A percentile compares a stretch with the other conserved stretches of the same genome.
These are phyloP conservation scores for Rutstroemia sp. DNA, from an alignment of 2,329 filamentous ascomycete genomes.

Conservation along the genomic window DNA sequence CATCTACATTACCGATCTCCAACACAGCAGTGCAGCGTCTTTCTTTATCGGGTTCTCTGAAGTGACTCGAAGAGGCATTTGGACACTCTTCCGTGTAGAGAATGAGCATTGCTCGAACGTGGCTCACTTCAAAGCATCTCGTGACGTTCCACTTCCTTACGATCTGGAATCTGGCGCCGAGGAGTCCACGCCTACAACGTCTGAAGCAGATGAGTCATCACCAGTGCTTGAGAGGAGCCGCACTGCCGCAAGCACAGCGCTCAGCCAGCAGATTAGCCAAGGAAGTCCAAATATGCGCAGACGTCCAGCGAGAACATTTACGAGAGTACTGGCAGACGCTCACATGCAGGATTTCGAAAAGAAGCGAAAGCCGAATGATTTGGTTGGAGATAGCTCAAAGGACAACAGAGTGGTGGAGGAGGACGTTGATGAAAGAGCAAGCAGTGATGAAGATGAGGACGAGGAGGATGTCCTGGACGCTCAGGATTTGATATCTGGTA, in stretches of 20 bases:
- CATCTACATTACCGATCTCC: slow-evolving; percentile 69
- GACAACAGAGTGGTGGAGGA: slow-evolving; percentile 11
- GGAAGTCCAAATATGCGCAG: slow-evolving; percentile 9
- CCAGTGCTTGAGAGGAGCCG: slow-evolving; percentile 15
- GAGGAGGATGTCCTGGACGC: slow-evolving; percentile 20
- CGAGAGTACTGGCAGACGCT: slow-evolving; percentile 69
- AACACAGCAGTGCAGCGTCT: slow-evolving; percentile 76
- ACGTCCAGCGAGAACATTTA: slow-evolving; percentile 34
- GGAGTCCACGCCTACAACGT: not conserved
- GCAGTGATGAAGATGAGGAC: slow-evolving; percentile 17
- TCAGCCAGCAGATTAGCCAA: slow-evolving; percentile 17
- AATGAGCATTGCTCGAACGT: slow-evolving; percentile 97
- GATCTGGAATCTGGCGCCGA: slow-evolving; percentile 16
- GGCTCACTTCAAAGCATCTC: slow-evolving; percentile 76
- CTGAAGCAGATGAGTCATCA: not conserved
- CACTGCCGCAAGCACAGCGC: slow-evolving; percentile 15
- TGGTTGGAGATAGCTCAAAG: slow-evolving; percentile 6
- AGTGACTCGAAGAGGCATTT: slow-evolving; percentile 77
- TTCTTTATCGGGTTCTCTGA: slow-evolving; percentile 76
- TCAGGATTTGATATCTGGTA: slow-evolving; percentile 14
- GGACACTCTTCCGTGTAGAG: slow-evolving; percentile 89
- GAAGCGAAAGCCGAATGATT: slow-evolving; percentile 41
- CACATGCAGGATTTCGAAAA: slow-evolving; percentile 92
- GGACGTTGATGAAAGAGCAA: slow-evolving; percentile 7
- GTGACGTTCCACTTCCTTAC: slow-evolving; percentile 84